Evolutionary conservation across 2,329 filamentous ascomycete genomes (phyloP).

Genomic region (Aspergillus awamori): DNA sequence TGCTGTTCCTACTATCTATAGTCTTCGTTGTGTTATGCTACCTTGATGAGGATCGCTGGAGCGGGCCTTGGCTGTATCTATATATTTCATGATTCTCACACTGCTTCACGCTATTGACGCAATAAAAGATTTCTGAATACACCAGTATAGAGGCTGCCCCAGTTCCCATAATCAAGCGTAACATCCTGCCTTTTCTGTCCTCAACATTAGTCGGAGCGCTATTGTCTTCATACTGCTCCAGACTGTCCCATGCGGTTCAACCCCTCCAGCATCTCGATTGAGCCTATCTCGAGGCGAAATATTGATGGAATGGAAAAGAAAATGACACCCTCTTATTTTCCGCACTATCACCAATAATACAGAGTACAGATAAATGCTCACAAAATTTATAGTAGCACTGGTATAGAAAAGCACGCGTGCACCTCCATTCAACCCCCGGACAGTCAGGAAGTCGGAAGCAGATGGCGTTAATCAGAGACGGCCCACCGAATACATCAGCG

Average conservation of each 20-base stretch:
- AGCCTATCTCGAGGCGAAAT: background rate
- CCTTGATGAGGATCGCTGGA: conserved; percentile 20
- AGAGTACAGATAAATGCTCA: conserved; percentile 28
- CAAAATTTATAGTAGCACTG: conserved; percentile 27
- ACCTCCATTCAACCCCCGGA: conserved; percentile 20
- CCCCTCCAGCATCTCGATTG: background rate
- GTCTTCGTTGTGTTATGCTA: conserved; percentile 23
- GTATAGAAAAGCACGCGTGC: conserved; percentile 31
- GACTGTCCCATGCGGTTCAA: background rate
- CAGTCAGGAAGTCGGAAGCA: conserved; percentile 12
- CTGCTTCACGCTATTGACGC: conserved; percentile 3
- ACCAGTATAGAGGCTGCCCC: background rate
- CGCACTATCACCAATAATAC: conserved; percentile 24
- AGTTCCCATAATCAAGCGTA: too few species aligned
- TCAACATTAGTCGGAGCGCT: background rate
- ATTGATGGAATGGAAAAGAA: conserved; percentile 11
- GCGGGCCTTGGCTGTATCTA: conserved; percentile 34
- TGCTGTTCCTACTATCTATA: conserved; percentile 21
- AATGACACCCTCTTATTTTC: conserved; percentile 19
- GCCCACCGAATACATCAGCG: conserved; percentile 20
- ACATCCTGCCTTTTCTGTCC: background rate
- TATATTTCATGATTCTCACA: conserved; percentile 25
- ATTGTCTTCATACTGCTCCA: background rate
- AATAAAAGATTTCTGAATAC: background rate
- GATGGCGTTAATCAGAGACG: conserved; percentile 24